A percentile compares a stretch with the other conserved stretches of the same genome.
phyloP scores from a whole-genome alignment of 306 rosid species.

The Echinosophora koreensis region DNA sequence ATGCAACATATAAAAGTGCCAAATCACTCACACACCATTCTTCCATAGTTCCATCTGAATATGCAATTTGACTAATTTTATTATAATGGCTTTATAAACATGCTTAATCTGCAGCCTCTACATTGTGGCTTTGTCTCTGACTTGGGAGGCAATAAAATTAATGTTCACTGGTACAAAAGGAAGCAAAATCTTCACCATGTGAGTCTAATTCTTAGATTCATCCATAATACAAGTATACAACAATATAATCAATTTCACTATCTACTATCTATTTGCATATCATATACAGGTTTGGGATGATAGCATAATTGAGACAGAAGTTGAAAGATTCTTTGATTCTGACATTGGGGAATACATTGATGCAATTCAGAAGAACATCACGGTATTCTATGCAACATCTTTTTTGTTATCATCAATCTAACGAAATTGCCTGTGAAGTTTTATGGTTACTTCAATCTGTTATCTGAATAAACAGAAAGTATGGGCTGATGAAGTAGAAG shows the following conservation, averaged over 20 bases:
- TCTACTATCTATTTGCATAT: background rate
- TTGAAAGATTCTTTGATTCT: constrained; percentile 61
- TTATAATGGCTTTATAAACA: background rate
- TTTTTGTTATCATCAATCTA: background rate
- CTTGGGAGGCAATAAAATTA: constrained; percentile 74
- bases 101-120: constrained; percentile 73
- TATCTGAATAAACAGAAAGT: constrained; percentile 58
- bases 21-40: constrained; percentile 1
- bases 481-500: constrained; percentile 72
- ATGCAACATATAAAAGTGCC: background rate
- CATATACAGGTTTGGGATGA: constrained; percentile 77
- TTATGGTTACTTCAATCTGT: background rate
- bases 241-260: background rate
- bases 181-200: constrained; percentile 91
- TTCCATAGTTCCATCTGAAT: background rate
- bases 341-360: constrained; percentile 52
- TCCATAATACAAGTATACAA: constrained; percentile 4
- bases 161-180: constrained; percentile 75
- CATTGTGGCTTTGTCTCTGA: constrained; percentile 84
- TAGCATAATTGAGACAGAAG: constrained; percentile 75
- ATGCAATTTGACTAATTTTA: background rate
- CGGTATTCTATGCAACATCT: constrained; percentile 54
- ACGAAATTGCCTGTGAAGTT: background rate
- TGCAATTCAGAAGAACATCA: constrained; percentile 73
- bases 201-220: constrained; percentile 31